Evolutionary conservation across 1,284 basidiomycete genomes (phyloP), one percentile per base, ranked within the genome.

Genomic region (Phlebopus sp.): DNA sequence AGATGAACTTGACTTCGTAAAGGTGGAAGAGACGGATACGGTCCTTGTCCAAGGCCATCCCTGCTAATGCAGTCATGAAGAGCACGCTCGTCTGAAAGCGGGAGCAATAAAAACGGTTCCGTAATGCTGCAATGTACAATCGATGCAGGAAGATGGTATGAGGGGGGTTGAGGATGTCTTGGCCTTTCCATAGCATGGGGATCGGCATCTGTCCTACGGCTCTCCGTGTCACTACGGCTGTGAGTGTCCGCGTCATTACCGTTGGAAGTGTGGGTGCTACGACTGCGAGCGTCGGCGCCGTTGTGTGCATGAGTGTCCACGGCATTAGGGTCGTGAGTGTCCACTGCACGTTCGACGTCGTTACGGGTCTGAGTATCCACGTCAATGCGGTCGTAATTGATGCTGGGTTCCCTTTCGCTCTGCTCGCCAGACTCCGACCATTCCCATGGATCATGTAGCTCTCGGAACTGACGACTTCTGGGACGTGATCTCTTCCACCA

Each of bases 401-500:
- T 49, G 9, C 35, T 4, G 1, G 31, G 42, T n/a, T 42, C 15
- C 11, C 51, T 38, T 10, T 53, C 42, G 23, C 35, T n/a, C 15
- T 39, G 4, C 27, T 29, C 5, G 27, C 9, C 27, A 4, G 27
- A 8, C 2, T 29, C n/a, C 27, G 8, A 11, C 25, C 8, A 29
- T 27, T 29, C 21, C 59, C 59, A 66, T n/a, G 62, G 61, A 41
- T 67, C 60, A 7, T 63, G 52, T 5, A 49, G 36, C 36, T 62
- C 62, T 11, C 54, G 23, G 9, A 25, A 25, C 3, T 17, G 50
- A 34, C 37, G 49, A 9, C n/a, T 29, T 32, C 54, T 56, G 25
- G 38, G n/a, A 29, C 62, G 62, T 5, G 60, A 62, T 29, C 64
- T 57, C 42, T 67, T 56, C 47, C 52, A 66, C 64, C 62, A 68